These are phyloP conservation scores for Phytophthora parvispora DNA, from an alignment of 352 stramenopile species.

Conservation along the genomic window DNA sequence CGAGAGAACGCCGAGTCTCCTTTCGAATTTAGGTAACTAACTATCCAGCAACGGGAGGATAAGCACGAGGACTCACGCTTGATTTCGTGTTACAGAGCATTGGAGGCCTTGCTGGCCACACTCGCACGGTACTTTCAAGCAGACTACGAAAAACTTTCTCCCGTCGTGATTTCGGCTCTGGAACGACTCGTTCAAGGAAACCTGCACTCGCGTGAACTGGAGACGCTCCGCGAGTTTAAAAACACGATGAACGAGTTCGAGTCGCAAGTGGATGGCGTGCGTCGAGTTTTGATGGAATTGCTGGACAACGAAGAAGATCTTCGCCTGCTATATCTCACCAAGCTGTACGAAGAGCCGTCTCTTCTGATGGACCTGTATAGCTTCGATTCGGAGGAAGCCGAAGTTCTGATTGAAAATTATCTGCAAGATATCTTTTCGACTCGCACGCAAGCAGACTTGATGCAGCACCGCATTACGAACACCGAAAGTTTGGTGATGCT, in stretches of 20 bases:
- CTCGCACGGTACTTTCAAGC: constrained; percentile 63
- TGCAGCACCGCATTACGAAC: constrained; percentile 82
- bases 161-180: constrained; percentile 53
- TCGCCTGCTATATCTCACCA: constrained; percentile 71
- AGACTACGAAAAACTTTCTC: constrained; percentile 59
- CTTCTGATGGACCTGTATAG: constrained; percentile 65
- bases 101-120: constrained; percentile 72
- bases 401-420: constrained; percentile 85
- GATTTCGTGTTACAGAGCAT: constrained; percentile 30
- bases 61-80: background rate
- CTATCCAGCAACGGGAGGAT: background rate
- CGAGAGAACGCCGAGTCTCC: constrained; percentile 61
- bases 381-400: constrained; percentile 80
- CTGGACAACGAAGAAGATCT: constrained; percentile 79
- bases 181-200: constrained; percentile 61
- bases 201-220: constrained; percentile 59
- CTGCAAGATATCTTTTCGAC: constrained; percentile 87
- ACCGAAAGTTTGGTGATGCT: constrained; percentile 86
- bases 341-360: constrained; percentile 68
- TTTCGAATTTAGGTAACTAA: constrained; percentile 77
- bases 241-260: constrained; percentile 82
- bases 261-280: constrained; percentile 69
- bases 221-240: constrained; percentile 75
- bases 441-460: constrained; percentile 69
- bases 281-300: constrained; percentile 69